Base-by-base conservation (phyloP, 176 grass and related monocot species). In the Coix lacrymajobi region DNA sequence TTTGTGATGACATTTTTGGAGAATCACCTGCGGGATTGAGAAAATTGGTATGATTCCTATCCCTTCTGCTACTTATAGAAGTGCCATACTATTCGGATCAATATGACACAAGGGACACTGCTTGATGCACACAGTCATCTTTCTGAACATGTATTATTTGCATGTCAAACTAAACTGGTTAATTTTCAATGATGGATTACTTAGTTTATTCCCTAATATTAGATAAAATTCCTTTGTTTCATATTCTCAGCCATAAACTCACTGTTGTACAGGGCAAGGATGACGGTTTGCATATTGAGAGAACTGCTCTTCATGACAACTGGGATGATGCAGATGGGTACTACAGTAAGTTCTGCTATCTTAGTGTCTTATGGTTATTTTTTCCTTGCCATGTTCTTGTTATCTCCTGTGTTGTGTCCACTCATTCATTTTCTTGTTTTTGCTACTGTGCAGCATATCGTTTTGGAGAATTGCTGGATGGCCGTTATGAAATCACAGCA, bases 261-360 rank as follows among this genome's bases (percentile, higher is more conserved):
- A 70, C 49, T 62, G 19, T 40, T 79, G 56, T 82, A 52, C 70
- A 99, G 97, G 89, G 80, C 58, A 99, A 99, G 57, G 89, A 76
- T 76, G 93, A 96, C 32, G 85, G 80, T 29, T 63, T 95, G 75
- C 83, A 71, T 29, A 81, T 92, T 56, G 96, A 95, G 79, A 91
- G 74, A 87, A 96, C 75, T 76, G 87, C 77, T 81, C 85, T 99
- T 73, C 83, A 96, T 89, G 97, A 99, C 74, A 99, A 99, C 79
- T 99, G 97, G 97, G 97, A 99, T 85, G 97, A 99, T 90, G 89
- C 97, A 67, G 97, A 99, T 51, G 97, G 97, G 34, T 99, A 99
- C 79, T 99, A 99, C 79, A 89, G 93, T 99, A 87, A 92, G 93
- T 92, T 69, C 14, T 71, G n/a, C 78, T 20, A 76, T 84, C 54